Evolutionary conservation across 257 asterid species (phyloP).

Genomic region (Solanum pinnatisectum): DNA sequence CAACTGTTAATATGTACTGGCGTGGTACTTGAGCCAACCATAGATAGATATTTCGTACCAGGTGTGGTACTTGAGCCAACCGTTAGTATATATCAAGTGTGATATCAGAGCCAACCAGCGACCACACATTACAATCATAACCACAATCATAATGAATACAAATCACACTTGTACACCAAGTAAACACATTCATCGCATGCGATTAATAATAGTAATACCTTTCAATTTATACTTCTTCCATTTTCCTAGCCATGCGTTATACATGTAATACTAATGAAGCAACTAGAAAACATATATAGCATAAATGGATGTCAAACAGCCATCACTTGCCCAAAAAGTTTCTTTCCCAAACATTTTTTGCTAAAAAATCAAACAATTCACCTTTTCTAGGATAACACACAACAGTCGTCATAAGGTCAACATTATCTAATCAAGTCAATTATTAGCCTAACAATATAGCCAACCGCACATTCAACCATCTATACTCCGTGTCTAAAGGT

Average conservation of each 20-base stretch:
- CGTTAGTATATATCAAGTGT: too few relatives aligned
- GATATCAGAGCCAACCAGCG: background rate
- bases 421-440: background rate
- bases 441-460: too few relatives aligned
- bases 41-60: too few relatives aligned
- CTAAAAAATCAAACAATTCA: background rate
- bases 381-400: background rate
- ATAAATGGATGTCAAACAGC: background rate
- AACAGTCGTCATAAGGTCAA: background rate
- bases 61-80: too few relatives aligned
- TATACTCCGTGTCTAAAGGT: too few relatives aligned
- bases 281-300: too few relatives aligned
- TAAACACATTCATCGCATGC: background rate
- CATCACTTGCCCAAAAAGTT: background rate
- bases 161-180: background rate
- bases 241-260: background rate
- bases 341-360: background rate
- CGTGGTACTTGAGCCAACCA: background rate
- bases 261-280: too few relatives aligned
- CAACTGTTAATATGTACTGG: background rate
- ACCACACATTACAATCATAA: too few relatives aligned
- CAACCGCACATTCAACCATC: background rate
- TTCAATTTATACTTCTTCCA: too few relatives aligned
- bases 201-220: too few relatives aligned
- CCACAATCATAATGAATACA: too few relatives aligned